Base-by-base conservation (phyloP, 1,284 basidiomycete genomes). In the Phlebopus sp. region DNA sequence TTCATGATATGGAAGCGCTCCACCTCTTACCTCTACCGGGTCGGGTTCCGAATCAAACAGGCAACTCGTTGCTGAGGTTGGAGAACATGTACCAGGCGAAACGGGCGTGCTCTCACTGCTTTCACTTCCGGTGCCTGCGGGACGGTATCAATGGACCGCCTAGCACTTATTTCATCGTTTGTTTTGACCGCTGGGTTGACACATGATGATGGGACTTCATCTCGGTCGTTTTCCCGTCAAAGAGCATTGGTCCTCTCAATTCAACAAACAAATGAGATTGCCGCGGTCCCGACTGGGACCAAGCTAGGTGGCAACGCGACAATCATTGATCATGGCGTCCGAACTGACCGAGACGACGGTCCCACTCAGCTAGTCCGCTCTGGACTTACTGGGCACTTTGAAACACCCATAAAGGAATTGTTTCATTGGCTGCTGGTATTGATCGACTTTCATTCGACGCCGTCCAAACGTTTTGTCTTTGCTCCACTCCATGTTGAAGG, bases 101-200 rank as follows among this genome's bases (percentile, higher is more conserved):
- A 44, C 42, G 44, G 59, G 62, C 64, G 58, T 62, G 60, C 42
- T 27, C 19, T 18, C 29, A 30, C 14, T 44, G 35, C 52, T 51
- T 53, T 64, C 63, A 62, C 64, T 62, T 66, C 52, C 47, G 38
- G 39, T 39, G 34, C 54, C 51, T 61, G 58, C 58, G 59, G 55
- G 49, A 44, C 53, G 60, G 42, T 61, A 49, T 58, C 51, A 56
- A 40, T 59, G 49, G 59, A 49, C 36, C 42, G 41, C 46, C 39
- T 47, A 42, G 9, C 27, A 38, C 46, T 49, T 39, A 50, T 61
- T 37, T 45, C 42, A 37, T 50, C 49, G 59, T 61, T 61, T 55
- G 40, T 35, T 56, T 23, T 46, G 51, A 50, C 42, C 49, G 36
- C 31, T 42, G 35, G 46, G n/a, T 35, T 40, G 52, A 45, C 31